These are phyloP conservation scores for Atkinsonella texensis DNA, from an alignment of 2,329 filamentous ascomycete species.

Conservation along the genomic window DNA sequence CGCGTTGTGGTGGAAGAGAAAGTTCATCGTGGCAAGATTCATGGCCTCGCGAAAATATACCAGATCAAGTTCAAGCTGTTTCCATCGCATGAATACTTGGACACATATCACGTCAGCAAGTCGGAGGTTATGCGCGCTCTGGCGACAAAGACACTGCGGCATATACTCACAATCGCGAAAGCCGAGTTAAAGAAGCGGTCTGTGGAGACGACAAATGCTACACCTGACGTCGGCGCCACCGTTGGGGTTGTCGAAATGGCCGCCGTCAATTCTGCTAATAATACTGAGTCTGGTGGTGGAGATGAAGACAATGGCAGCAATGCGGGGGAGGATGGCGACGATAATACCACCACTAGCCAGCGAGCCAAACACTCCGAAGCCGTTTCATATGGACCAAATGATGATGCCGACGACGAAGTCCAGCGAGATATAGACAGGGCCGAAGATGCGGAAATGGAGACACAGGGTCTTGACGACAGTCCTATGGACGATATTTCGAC, in stretches of 20 bases:
- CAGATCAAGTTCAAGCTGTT: conserved; percentile 76
- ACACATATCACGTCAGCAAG: conserved; percentile 72
- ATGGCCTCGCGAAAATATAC: conserved; percentile 70
- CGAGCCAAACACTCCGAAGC: conserved; percentile 67
- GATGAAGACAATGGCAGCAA: conserved; percentile 52
- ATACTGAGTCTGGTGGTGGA: conserved; percentile 21
- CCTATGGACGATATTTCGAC: conserved; percentile 22
- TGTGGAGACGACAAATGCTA: conserved; percentile 51
- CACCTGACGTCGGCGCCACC: conserved; percentile 58
- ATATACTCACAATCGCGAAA: conserved; percentile 56
- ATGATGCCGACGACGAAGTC: conserved; percentile 77
- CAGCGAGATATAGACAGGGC: conserved; percentile 51
- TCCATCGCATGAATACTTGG: conserved; percentile 67
- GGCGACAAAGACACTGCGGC: conserved; percentile 67
- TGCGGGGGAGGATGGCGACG: conserved; percentile 66
- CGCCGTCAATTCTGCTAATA: conserved; percentile 20
- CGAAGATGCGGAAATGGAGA: conserved; percentile 34
- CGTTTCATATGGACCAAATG: conserved; percentile 82
- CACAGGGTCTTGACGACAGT: conserved; percentile 41
- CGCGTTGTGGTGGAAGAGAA: conserved; percentile 69
- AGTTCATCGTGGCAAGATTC: conserved; percentile 57
- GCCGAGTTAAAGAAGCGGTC: conserved; percentile 77
- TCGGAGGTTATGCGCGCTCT: conserved; percentile 68
- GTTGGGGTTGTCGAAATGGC: conserved; percentile 42
- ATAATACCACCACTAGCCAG: conserved; percentile 63